Evolutionary conservation across 352 stramenopile species (phyloP), one percentile per base, ranked within the genome.

Genomic region (Globisporangium sylvaticum): DNA sequence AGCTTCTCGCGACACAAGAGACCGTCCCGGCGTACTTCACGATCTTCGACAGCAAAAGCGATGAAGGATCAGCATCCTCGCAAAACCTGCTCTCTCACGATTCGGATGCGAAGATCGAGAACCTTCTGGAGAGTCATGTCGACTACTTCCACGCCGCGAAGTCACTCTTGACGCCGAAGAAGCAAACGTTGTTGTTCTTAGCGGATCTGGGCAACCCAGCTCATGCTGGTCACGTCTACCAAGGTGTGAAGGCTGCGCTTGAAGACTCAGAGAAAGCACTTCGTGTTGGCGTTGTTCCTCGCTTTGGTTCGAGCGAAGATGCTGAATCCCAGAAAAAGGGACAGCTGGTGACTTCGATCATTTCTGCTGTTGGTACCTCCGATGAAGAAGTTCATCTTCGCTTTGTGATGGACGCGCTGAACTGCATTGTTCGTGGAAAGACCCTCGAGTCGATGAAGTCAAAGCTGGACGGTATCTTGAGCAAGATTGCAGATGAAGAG

Each of bases 1-100:
- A 91, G 57, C 78, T 93, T 1, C 66, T 96, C 54, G 71, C 50
- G 15, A 58, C 65, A n/a, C 79, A 94, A 58, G 77, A 84, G 27
- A 77, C 79, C 3, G 91, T 90, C 22, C 77, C 83, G 46, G 70
- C 84, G 3, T 94, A 89, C 64, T 86, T 91, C 56, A 77, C 82
- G 0, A 80, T 92, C 55, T 91, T 94, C 68, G 57, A 58, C 57
- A 37, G 32, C 1, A 69, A 58, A 24, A 64, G 64, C 6, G 54
- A 52, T 39, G 29, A 62, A 66, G 37, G 37, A 42, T 46, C 46
- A 10, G 39, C 29, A 24, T 34, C 57, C 6, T 32, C 70, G 10
- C 66, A 76, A 39, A 80, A 90, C 56, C 64, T 93, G 32, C 80
- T 91, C 64, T 73, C 78, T 39, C 81, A 84, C 48, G 85, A 91